Evolutionary conservation across 2,329 filamentous ascomycete genomes (phyloP).

Genomic region (Fusarium subglutinans): DNA sequence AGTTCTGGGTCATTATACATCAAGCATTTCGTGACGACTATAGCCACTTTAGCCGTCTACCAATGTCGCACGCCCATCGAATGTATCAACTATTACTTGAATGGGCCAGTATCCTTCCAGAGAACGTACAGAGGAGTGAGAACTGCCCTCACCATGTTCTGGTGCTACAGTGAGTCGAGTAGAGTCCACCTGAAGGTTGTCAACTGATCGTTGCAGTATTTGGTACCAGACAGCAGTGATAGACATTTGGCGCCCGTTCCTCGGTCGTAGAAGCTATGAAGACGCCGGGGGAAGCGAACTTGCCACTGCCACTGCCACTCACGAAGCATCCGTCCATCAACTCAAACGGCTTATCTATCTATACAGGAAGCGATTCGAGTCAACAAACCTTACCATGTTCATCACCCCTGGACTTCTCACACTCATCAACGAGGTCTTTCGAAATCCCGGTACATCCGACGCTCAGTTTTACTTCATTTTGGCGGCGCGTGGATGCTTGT

Average conservation of each 20-base stretch:
- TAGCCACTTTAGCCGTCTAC: not conserved
- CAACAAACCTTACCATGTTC: slow-evolving; percentile 7
- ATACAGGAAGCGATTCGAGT: slow-evolving; percentile 12
- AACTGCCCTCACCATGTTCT: slow-evolving; percentile 11
- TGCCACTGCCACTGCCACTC: not conserved
- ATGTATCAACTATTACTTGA: slow-evolving; percentile 4
- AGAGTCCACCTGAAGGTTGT: rapidly evolving
- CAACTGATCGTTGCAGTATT: not conserved
- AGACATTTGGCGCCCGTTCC: slow-evolving; percentile 9
- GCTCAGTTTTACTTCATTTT: slow-evolving; percentile 15
- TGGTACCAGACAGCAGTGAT: slow-evolving; percentile 15
- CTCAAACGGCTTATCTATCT: not conserved
- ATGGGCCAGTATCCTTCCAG: not conserved
- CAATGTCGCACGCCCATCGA: not conserved
- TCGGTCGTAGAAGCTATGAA: not conserved
- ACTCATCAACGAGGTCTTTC: slow-evolving; percentile 4
- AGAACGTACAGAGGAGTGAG: not conserved
- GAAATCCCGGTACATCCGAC: not conserved
- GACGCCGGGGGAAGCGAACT: not conserved
- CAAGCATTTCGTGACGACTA: not conserved
- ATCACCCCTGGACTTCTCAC: not conserved
- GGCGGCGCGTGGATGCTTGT: not conserved
- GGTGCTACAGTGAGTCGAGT: not conserved
- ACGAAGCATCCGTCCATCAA: not conserved
- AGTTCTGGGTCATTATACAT: slow-evolving; percentile 6